These are phyloP conservation scores for Senna tora DNA, from an alignment of 306 rosid genomes.

Conservation along the genomic window DNA sequence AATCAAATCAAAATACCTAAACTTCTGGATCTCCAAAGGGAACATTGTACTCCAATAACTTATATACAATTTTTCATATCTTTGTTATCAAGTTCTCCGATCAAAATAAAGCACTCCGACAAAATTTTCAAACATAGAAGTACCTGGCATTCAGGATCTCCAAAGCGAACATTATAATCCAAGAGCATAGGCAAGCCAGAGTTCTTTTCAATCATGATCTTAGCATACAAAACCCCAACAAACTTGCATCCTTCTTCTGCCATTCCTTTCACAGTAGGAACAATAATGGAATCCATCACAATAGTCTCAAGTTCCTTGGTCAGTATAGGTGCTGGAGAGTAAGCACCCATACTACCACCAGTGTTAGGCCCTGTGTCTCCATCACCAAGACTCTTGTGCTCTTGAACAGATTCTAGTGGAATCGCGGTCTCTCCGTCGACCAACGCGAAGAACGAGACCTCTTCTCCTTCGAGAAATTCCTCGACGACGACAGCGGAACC, in stretches of 20 bases:
- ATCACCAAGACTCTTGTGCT: constrained; percentile 93
- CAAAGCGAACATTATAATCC: constrained; percentile 93
- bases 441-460: constrained; percentile 84
- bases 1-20: no score
- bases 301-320: constrained; percentile 75
- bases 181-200: constrained; percentile 87
- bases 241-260: constrained; percentile 82
- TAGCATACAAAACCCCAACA: constrained; percentile 91
- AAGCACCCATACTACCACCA: constrained; percentile 94
- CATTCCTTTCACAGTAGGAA: constrained; percentile 95
- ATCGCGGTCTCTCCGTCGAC: constrained; percentile 95
- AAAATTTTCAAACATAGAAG: no score
- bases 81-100: no score
- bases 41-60: constrained; percentile 90
- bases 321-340: constrained; percentile 85
- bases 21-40: constrained; percentile 97
- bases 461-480: constrained; percentile 94
- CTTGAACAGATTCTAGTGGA: constrained; percentile 93
- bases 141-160: no score
- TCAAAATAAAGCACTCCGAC: no score
- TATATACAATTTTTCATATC: no score
- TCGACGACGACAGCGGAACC: constrained; percentile 80
- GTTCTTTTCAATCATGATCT: constrained; percentile 91
- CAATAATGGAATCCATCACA: constrained; percentile 83
- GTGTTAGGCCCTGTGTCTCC: constrained; percentile 95